Evolutionary conservation across 1,139 yeast genomes (phyloP), one percentile per base, ranked within the genome.

Genomic region (Wickerhamiella pararugosa): DNA sequence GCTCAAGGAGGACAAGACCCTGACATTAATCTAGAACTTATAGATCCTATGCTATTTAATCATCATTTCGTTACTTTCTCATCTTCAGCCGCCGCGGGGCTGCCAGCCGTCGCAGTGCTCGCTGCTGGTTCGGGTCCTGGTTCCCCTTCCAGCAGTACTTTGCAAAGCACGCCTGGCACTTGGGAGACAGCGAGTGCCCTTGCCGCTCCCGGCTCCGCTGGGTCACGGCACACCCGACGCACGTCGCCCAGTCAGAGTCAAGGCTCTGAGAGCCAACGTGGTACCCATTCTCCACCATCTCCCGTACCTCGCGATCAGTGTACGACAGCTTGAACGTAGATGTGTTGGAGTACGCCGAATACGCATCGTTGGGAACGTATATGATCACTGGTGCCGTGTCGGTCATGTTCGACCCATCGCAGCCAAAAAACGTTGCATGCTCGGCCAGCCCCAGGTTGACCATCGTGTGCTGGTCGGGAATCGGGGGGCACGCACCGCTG

Each of bases 171-270:
- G 64, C 51, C 51, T 72, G 63, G 66, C 95, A 86, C 56, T 81
- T 87, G 1, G 70, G 77, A 11, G 84, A 71, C 50, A 78, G 79
- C 15, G 72, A 68, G 36, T 70, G 63, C 32, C 78, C 77, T 43
- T 69, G 63, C 55, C 92, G 70, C 62, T 84, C 44, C 2, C 40
- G 37, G 41, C 79, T 75, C 60, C 95, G 74, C 61, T 84, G 79
- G 45, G 84, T 69, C 42, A 84, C 73, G 7, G 95, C 95, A 67
- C 96, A 86, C 1, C 86, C 82, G 42, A 84, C 73, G 66, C 95
- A 86, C 5, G 79, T 72, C 42, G 71, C 67, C 78, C 84, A 84
- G 43, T 79, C 78, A 1, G 65, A 60, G 52, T 80, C 92, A 34
- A 77, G 62, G 4, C 94, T 79, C 32, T 74, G 62, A 57, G 83